Evolutionary conservation across 345 rosid species (phyloP), one percentile per base, ranked within the genome.

Genomic region (Clarkia xantiana): DNA sequence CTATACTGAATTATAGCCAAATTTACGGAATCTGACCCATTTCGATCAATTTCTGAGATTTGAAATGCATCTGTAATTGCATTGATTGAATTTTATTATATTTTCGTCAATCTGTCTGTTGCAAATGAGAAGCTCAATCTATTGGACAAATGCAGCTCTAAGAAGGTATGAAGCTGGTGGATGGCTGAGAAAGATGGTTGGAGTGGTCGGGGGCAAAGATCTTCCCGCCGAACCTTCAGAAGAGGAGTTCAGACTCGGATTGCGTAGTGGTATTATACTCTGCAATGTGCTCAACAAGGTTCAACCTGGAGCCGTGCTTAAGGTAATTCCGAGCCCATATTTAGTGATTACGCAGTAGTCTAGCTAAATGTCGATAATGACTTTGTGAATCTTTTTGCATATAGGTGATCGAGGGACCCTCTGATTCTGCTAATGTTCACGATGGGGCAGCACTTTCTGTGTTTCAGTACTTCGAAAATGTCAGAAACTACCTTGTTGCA

Each of bases 371-470:
- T 29, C 6, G 36, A 29, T 61, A 36, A 16, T 45, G 58, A 47
- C 47, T 29, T 52, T 6, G 12, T 22, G 40, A 42, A 14, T 29
- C 23, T 19, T 51, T 36, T 41, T 22, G 16, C 18, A 34, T 47
- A 44, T 42, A 86, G 94, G 86, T 90, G 10, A 84, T 90, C 17
- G 96, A 86, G 61, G 82, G 82, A 36, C 84, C 86, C 0, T 60
- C 72, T 29, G 94, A 90, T 57, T 73, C 86, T 49, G 83, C 68
- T 41, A 53, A 69, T 42, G 53, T 75, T 42, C 81, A 83, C 8
- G 97, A 90, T 64, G 97, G 97, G 42, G 94, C 88, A 11, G 88
- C 94, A 42, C 78, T 90, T 40, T 90, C 94, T 9, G 96, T 84
- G 47, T 86, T 64, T 54, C 96, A 83, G 38, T 83, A 90, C 66